Evolutionary conservation across 176 grass and related monocot species (phyloP).

Genomic region (Oryza coarctata): DNA sequence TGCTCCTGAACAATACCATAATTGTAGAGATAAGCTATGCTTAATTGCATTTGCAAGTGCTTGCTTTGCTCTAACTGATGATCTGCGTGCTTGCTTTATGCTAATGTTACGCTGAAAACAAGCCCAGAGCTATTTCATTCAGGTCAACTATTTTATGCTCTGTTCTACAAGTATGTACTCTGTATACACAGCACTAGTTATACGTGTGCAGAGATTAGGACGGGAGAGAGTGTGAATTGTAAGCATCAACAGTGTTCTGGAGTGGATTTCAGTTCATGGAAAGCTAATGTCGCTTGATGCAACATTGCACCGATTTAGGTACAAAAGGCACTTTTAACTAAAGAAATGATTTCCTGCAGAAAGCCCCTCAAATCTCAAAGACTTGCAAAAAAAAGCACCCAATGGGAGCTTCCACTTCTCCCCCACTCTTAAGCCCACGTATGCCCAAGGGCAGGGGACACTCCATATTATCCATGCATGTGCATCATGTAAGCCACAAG

Average conservation of each 20-base stretch:
- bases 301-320: slow-evolving; percentile 21
- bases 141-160: background rate
- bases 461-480: slow-evolving; percentile 24
- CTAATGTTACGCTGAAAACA: background rate
- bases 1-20: background rate
- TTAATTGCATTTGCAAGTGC: background rate
- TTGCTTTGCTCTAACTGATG: background rate
- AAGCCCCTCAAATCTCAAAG: slow-evolving; percentile 41
- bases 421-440: slow-evolving; percentile 67
- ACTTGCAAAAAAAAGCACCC: slow-evolving; percentile 50
- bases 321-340: background rate
- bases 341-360: background rate
- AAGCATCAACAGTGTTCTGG: background rate
- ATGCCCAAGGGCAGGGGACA: slow-evolving; percentile 25
- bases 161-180: background rate
- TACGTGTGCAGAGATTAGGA: background rate
- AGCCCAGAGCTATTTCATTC: background rate
- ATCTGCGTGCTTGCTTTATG: background rate
- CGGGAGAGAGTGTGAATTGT: background rate
- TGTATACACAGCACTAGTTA: background rate
- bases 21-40: background rate
- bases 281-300: background rate
- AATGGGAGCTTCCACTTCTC: slow-evolving; percentile 62
- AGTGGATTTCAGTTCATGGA: background rate
- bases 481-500: slow-evolving; percentile 36